A percentile compares a stretch with the other conserved stretches of the same genome.
These are phyloP conservation scores for Mycena crocata DNA, from an alignment of 768 basidiomycete species.

Conservation along the genomic window DNA sequence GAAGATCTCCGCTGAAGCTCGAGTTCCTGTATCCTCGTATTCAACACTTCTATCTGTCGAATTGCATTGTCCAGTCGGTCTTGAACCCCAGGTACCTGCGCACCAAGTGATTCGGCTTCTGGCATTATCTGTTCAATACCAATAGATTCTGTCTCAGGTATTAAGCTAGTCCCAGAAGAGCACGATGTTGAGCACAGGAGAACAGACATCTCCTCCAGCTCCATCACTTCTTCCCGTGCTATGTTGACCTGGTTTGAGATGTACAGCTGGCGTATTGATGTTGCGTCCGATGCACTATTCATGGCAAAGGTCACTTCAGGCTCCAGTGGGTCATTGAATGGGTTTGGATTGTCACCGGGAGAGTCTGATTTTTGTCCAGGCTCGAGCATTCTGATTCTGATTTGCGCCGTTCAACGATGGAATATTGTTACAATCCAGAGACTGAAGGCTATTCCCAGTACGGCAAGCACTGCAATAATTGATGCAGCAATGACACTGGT, in stretches of 20 bases:
- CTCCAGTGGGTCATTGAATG: background rate
- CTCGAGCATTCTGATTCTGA: background rate
- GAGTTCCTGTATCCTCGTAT: background rate
- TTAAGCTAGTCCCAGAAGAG: background rate
- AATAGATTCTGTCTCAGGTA: too few relatives aligned
- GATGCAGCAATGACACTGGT: background rate
- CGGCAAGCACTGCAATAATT: too few relatives aligned
- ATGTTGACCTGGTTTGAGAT: slow-evolving; percentile 22
- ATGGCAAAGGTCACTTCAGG: background rate
- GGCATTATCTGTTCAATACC: background rate
- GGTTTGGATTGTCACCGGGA: background rate
- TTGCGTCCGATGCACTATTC: too few relatives aligned
- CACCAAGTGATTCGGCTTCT: background rate
- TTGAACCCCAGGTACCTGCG: background rate
- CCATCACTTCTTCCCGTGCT: slow-evolving; percentile 7
- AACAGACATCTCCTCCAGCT: slow-evolving; percentile 15
- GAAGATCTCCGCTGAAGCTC: slow-evolving; percentile 1
- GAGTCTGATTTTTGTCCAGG: background rate
- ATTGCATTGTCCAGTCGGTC: background rate
- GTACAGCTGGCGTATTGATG: slow-evolving; percentile 21
- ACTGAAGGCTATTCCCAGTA: too few relatives aligned
- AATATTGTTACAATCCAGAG: too few relatives aligned
- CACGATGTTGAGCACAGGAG: background rate
- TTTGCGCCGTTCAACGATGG: too few relatives aligned
- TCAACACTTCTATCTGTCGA: slow-evolving; percentile 2